phyloP scores from a whole-genome alignment of 1,284 basidiomycete genomes.

The Tilletia setariae region DNA sequence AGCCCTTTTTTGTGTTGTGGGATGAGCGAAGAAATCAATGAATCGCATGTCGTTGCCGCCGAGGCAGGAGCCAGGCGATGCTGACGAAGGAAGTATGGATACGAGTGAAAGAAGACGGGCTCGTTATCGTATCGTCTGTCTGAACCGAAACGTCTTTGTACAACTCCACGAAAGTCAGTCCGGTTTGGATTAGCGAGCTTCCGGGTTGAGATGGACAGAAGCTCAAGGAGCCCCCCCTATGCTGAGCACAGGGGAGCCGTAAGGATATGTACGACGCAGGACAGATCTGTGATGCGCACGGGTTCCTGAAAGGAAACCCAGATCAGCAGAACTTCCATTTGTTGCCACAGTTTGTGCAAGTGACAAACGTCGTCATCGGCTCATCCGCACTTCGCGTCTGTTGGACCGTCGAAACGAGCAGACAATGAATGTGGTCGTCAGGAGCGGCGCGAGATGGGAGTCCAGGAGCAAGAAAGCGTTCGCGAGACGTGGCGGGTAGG shows the following conservation, averaged over 20 bases:
- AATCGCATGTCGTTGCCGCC: neutral
- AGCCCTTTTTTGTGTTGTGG: no score
- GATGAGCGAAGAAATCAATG: neutral
- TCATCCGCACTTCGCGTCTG: slow-evolving; percentile 51
- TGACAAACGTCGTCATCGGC: slow-evolving; percentile 53
- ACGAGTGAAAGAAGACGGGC: no score
- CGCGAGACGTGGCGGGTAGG: neutral
- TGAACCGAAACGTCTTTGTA: no score
- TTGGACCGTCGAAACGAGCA: neutral
- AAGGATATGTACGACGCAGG: neutral
- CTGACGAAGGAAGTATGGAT: no score
- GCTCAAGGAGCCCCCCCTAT: no score
- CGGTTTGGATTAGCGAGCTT: neutral
- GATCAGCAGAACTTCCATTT: slow-evolving; percentile 51
- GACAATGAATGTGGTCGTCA: no score
- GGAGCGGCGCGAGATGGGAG: no score
- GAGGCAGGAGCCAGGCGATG: no score
- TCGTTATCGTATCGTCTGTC: no score
- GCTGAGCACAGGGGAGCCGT: no score
- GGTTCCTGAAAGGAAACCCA: neutral
- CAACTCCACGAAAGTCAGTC: neutral
- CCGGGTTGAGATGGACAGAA: neutral
- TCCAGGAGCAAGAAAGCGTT: neutral
- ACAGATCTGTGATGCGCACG: neutral
- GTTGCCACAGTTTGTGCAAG: slow-evolving; percentile 50